phyloP scores from a whole-genome alignment of 1,284 basidiomycete genomes.

The Pyrrhoderma noxium region DNA sequence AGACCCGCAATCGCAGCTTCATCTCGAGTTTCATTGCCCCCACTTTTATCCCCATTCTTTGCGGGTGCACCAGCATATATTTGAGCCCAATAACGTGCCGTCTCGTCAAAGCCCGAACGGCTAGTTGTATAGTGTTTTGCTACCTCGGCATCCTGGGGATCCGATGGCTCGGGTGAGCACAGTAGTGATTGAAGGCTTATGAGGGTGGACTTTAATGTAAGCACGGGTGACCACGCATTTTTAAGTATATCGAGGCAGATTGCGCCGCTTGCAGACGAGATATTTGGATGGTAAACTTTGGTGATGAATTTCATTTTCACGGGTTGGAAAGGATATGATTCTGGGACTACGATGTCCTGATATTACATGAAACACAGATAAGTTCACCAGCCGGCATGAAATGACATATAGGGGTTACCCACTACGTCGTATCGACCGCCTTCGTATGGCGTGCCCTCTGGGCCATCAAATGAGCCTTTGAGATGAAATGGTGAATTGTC shows the following conservation, averaged over 20 bases:
- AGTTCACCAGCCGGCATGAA: neutral
- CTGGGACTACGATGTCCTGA: constrained; percentile 92
- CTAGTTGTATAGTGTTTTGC: constrained; percentile 95
- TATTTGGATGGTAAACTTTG: constrained; percentile 96
- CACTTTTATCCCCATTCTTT: constrained; percentile 9
- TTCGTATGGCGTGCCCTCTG: constrained; percentile 90
- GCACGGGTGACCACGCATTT: constrained; percentile 89
- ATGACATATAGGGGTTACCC: constrained; percentile 30
- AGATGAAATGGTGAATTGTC: constrained; percentile 86
- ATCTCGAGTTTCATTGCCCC: constrained; percentile 33
- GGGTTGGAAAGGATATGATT: constrained; percentile 93
- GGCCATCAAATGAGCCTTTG: constrained; percentile 86
- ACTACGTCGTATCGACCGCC: constrained; percentile 92
- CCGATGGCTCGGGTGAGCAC: constrained; percentile 95
- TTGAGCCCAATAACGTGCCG: constrained; percentile 91
- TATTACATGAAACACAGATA: neutral
- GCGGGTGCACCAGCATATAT: constrained; percentile 75
- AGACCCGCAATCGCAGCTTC: constrained; percentile 72
- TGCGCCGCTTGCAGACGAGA: constrained; percentile 89
- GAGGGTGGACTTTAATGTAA: constrained; percentile 94
- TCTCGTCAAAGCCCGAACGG: constrained; percentile 82
- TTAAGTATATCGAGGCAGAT: constrained; percentile 86
- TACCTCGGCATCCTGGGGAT: constrained; percentile 97
- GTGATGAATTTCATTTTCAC: constrained; percentile 98
- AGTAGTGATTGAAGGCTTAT: constrained; percentile 93